Evolutionary conservation across 2,329 filamentous ascomycete species (phyloP), one percentile per base, ranked within the genome.

Genomic region (Colletotrichum euphorbiae): DNA sequence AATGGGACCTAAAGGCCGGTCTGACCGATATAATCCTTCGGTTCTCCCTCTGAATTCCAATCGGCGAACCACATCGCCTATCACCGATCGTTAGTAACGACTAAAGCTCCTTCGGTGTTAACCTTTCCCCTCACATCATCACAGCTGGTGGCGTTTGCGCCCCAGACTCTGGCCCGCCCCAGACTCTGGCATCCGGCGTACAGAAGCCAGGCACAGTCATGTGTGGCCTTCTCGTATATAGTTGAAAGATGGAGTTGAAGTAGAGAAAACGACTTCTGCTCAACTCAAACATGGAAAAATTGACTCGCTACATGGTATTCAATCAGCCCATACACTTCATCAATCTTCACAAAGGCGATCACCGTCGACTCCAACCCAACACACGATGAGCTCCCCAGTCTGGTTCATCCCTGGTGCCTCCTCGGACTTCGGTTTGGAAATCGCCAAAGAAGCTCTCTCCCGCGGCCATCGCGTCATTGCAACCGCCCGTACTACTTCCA

Each of bases 361-460:
- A 2, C 28, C 7, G 6, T 28, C 28, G 28, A 28, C 7, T 8
- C 6, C 28, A 28, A 8, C 28, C 28, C 28, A n/a, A 31, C 43
- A 59, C 15, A 59, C 15, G 57, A 72, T 68, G 65, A 57, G 61
- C 17, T 69, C 72, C 3, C 79, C 77, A 50, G 79, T 85, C 33
- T 88, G 86, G 85, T 82, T 88, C 75, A 82, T 88, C 72, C 82
- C 81, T 11, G 85, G 83, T 28, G 80, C 80, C 51, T 84, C 83
- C 21, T 84, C 81, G 17, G 85, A 86, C 57, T 83, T 88, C 67
- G 86, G 86, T 6, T 76, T 77, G 5, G 75, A 77, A 6, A 81
- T 87, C 31, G 80, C 81, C 33, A 72, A 79, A 33, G 72, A 77
- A 11, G 81, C 84, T 2, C 78, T 87, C 6, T 73, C 75, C 2